Conservation (phyloP, 768 basidiomycete species). For the Rubroboletus satanas region DNA sequence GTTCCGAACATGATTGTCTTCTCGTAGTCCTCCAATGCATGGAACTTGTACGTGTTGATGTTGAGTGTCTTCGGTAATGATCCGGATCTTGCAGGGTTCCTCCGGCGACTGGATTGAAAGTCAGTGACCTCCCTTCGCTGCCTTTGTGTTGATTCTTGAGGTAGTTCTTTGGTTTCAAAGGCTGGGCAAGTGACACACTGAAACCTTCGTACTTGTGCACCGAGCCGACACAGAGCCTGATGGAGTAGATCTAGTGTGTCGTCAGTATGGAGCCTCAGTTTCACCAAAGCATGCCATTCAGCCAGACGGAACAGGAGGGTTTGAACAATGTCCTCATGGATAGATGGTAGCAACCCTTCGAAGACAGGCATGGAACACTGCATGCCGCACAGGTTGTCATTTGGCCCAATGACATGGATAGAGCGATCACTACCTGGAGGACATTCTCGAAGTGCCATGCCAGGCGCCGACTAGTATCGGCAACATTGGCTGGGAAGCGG, state of each 20-base stretch:
- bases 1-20: too few species aligned
- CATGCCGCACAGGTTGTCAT: not conserved
- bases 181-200: not conserved
- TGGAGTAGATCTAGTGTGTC: not conserved
- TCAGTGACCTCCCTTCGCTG: slow-evolving; percentile 9
- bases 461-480: slow-evolving; percentile 35
- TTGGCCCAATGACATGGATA: not conserved
- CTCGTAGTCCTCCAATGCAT: too few species aligned
- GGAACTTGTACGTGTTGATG: too few species aligned
- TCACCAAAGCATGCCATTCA: slow-evolving; percentile 16
- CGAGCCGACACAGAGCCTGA: not conserved
- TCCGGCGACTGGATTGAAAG: not conserved
- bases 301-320: slow-evolving; percentile 20
- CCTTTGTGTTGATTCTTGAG: not conserved
- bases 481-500: slow-evolving; percentile 33
- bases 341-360: slow-evolving; percentile 34
- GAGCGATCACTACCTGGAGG: slow-evolving; percentile 6
- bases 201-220: not conserved
- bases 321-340: slow-evolving; percentile 19
- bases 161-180: not conserved
- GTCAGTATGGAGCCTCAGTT: not conserved
- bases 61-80: too few species aligned
- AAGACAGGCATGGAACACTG: slow-evolving; percentile 39
- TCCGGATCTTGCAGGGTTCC: too few species aligned
- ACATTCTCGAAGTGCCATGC: slow-evolving; percentile 10